Percentiles rank a stretch among this genome's conserved stretches.
phyloP scores from a whole-genome alignment of 768 basidiomycete species.

The Termitomyces sp. region DNA sequence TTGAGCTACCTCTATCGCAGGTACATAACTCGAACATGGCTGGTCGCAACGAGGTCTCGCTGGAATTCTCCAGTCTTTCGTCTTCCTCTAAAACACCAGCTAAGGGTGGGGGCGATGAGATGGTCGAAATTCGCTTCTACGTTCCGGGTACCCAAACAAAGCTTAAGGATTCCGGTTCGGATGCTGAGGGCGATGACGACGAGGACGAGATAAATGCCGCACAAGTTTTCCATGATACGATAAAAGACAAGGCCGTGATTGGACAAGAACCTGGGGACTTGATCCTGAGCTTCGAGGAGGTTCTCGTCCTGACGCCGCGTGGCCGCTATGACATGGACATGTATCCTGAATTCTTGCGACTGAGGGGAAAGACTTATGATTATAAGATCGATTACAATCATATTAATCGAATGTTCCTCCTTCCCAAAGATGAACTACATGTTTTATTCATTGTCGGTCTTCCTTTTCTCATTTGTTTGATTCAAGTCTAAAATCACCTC shows the following conservation, averaged over 20 bases:
- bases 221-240: slow-evolving; percentile 92
- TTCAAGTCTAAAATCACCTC: neutral
- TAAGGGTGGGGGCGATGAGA: slow-evolving; percentile 66
- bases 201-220: slow-evolving; percentile 86
- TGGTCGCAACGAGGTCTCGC: slow-evolving; percentile 95
- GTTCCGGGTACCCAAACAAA: slow-evolving; percentile 77
- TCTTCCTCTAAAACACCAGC: slow-evolving; percentile 32
- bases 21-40: slow-evolving; percentile 98
- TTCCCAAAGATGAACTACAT: slow-evolving; percentile 96
- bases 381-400: slow-evolving; percentile 93
- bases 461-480: neutral
- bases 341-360: slow-evolving; percentile 89
- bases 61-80: slow-evolving; percentile 76
- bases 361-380: slow-evolving; percentile 99
- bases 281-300: slow-evolving; percentile 92
- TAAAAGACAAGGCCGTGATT: slow-evolving; percentile 96
- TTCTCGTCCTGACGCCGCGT: slow-evolving; percentile 91
- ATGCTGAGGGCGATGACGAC: slow-evolving; percentile 71
- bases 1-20: slow-evolving; percentile 81
- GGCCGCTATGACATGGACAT: slow-evolving; percentile 98
- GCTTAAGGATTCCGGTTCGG: slow-evolving; percentile 57
- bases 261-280: slow-evolving; percentile 89
- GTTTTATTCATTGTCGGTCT: slow-evolving; percentile 88
- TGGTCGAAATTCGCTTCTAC: slow-evolving; percentile 95
- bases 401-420: slow-evolving; percentile 84